Conservation (phyloP, 106 monocot genomes). For the Allium fistulosum region DNA sequence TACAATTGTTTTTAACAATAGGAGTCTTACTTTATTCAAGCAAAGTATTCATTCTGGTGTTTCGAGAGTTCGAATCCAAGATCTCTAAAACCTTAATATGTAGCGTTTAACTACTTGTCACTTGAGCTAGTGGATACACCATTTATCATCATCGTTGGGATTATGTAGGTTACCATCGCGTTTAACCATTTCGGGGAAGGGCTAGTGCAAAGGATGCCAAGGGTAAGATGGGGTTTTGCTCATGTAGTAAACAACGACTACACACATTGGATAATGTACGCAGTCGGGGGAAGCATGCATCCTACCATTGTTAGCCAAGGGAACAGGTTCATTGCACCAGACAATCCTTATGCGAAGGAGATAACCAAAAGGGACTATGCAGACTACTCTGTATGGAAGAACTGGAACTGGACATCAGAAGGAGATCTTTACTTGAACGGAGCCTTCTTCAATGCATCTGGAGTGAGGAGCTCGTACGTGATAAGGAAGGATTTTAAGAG, state of each 20-base stretch:
- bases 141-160: constrained; percentile 5
- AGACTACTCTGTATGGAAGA: constrained; percentile 14
- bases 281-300: constrained; percentile 44
- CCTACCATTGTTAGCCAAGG: constrained; percentile 61
- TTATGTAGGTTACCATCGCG: constrained; percentile 63
- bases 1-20: too few species aligned
- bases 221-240: constrained; percentile 55
- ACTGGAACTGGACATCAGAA: constrained; percentile 27
- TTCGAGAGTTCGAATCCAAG: too few species aligned
- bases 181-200: constrained; percentile 68
- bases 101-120: too few species aligned
- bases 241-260: constrained; percentile 81
- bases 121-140: too few species aligned
- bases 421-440: constrained; percentile 5
- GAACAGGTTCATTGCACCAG: constrained; percentile 42
- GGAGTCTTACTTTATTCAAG: too few species aligned
- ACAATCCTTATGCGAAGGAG: constrained; percentile 21
- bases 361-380: constrained; percentile 41
- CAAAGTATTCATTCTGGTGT: too few species aligned
- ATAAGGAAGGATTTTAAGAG: constrained; percentile 1
- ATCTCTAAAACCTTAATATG: too few species aligned
- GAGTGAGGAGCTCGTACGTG: neutral
- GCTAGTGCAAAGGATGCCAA: constrained; percentile 60
- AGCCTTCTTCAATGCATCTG: constrained; percentile 9
- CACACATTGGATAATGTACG: constrained; percentile 60